phyloP scores from a whole-genome alignment of 257 asterid species.

The Echites panduratus region DNA sequence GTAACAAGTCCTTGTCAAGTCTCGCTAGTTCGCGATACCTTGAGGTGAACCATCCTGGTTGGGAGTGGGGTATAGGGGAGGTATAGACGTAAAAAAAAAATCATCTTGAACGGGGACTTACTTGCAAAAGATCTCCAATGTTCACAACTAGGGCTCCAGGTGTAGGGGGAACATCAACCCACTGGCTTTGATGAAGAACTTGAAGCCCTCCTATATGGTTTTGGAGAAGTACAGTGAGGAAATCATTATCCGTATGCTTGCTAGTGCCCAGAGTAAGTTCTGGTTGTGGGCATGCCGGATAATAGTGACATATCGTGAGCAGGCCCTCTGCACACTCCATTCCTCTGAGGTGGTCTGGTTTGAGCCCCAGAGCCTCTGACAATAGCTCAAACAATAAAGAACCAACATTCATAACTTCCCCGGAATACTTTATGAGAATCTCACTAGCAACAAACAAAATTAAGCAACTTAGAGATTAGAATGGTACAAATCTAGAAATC shows the following conservation, averaged over 20 bases:
- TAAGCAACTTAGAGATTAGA: neutral
- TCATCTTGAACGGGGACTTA: neutral
- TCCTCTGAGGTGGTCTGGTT: neutral
- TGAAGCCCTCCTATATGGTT: slow-evolving; percentile 18
- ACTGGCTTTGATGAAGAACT: slow-evolving; percentile 17
- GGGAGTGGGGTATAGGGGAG: too few species aligned
- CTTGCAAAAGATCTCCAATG: slow-evolving; percentile 22
- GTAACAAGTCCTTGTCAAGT: neutral
- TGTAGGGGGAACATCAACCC: slow-evolving; percentile 14
- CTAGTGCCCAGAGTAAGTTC: slow-evolving; percentile 10
- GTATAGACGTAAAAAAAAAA: too few species aligned
- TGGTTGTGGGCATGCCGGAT: slow-evolving; percentile 17
- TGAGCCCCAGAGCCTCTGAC: slow-evolving; percentile 18
- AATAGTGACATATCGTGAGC: slow-evolving; percentile 8
- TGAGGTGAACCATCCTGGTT: too few species aligned
- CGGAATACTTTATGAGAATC: neutral
- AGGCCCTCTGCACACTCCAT: slow-evolving; percentile 14
- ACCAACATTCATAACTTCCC: slow-evolving; percentile 9
- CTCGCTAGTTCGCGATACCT: too few species aligned
- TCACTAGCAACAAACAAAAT: neutral
- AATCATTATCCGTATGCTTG: slow-evolving; percentile 12
- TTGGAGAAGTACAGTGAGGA: slow-evolving; percentile 18
- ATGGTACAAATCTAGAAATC: neutral
- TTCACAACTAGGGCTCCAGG: slow-evolving; percentile 13
- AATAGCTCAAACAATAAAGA: slow-evolving; percentile 8